Percentiles rank a stretch among this genome's conserved stretches.
These are phyloP conservation scores for Aspergillus calidoustus DNA, from an alignment of 2,329 filamentous ascomycete genomes.

Conservation along the genomic window DNA sequence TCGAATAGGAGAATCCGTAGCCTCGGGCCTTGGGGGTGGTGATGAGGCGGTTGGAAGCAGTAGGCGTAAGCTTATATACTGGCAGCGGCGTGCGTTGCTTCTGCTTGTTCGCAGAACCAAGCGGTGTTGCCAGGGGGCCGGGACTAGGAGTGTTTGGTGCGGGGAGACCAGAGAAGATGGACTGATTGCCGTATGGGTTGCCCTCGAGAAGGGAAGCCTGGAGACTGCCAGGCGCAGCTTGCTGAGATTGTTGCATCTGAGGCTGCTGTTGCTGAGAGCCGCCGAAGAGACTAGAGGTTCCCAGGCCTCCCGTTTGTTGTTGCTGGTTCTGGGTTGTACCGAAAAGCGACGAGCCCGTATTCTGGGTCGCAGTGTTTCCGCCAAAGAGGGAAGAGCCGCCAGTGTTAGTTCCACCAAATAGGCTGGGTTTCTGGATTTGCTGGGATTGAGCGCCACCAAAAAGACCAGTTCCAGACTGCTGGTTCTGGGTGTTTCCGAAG, in stretches of 20 bases:
- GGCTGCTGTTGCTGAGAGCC: constrained; percentile 57
- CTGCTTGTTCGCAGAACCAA: constrained; percentile 75
- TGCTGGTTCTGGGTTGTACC: constrained; percentile 51
- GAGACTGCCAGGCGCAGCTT: constrained; percentile 52
- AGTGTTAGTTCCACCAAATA: constrained; percentile 55
- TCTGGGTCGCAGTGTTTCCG: constrained; percentile 31
- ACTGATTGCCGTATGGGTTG: constrained; percentile 88
- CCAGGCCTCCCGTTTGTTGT: constrained; percentile 37
- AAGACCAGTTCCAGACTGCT: constrained; percentile 46
- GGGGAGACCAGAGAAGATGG: constrained; percentile 77
- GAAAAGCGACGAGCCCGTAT: constrained; percentile 60
- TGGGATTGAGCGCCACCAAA: constrained; percentile 54
- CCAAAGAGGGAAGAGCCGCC: constrained; percentile 55
- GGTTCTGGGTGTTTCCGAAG: constrained; percentile 51
- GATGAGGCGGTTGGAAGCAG: constrained; percentile 75
- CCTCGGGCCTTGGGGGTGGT: constrained; percentile 82
- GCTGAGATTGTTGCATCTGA: constrained; percentile 52
- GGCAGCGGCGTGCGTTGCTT: constrained; percentile 81
- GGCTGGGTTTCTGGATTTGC: constrained; percentile 59
- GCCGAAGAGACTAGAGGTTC: constrained; percentile 58
- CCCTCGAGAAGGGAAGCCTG: constrained; percentile 80
- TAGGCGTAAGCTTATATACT: constrained; percentile 84
- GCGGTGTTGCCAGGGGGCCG: constrained; percentile 87
- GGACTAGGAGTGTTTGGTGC: constrained; percentile 69
- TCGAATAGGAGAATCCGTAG: constrained; percentile 92